Base-by-base conservation (phyloP, 108 stramenopile species). In the Cafeteria roenbergensis region DNA sequence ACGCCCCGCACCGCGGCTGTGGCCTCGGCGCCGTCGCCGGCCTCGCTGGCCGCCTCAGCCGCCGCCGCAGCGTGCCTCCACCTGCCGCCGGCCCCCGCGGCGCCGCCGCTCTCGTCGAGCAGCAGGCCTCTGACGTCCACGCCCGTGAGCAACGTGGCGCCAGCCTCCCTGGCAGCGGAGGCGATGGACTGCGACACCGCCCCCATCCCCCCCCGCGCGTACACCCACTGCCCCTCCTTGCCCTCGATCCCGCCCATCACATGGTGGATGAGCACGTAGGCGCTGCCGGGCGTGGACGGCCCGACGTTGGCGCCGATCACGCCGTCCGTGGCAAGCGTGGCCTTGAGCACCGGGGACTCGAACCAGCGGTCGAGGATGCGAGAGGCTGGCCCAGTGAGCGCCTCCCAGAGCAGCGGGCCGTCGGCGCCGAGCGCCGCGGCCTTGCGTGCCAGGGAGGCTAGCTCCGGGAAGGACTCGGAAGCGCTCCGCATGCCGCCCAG, bases 321-420 rank as follows among this genome's bases (percentile, higher is more conserved):
- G 20, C 71, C 71, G 52, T 78, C 77, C 14, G 77, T 78, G 34
- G 77, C 77, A 0, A 78, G 64, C 50, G 77, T 78, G 6, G 77
- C 37, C 57, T 78, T 78, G 25, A 78, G 22, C n/a, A 74, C 64
- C 2, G 71, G 70, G 42, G 56, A 51, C 66, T 78, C 77, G 32
- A 78, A 78, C 70, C 67, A 72, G 27, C 69, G 62, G 48, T 78
- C 64, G 29, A 78, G 48, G 27, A 78, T 68, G n/a, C 26, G 28
- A 20, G 30, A 6, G 1, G 77, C 77, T 1, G 77, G 77, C 17
- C 26, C 63, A 17, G 69, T 63, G 48, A 78, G 67, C 36, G 74
- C 65, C 59, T 74, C 70, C 31, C 70, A 71, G 31, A 71, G 48
- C 0, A 9, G 64, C 4, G 51, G 28, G 12, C 8, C 25, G 21